Conservation (phyloP, 2,329 filamentous ascomycete genomes). For the Penicillium aurantiogriseum region DNA sequence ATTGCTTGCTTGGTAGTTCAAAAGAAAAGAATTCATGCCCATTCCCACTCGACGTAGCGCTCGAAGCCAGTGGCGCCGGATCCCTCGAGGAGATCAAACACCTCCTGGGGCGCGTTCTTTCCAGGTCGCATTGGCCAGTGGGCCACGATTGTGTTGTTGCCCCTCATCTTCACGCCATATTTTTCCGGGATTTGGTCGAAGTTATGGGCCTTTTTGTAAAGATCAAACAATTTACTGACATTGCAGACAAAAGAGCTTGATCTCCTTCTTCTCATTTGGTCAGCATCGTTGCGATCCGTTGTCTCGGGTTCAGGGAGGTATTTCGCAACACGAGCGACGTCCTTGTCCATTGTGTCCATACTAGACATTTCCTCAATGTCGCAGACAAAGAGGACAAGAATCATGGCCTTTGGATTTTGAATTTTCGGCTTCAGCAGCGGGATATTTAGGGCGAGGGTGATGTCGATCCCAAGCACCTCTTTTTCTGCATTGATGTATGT, state of each 20-base stretch:
- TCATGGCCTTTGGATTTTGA: neutral
- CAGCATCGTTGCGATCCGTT: neutral
- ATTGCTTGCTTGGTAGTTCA: neutral
- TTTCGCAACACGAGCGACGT: neutral
- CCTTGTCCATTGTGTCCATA: neutral
- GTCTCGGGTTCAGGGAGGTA: neutral
- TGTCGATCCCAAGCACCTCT: neutral
- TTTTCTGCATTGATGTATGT: neutral
- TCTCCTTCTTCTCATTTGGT: neutral
- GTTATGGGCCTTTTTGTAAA: neutral
- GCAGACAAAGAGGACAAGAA: neutral
- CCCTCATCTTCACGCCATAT: neutral
- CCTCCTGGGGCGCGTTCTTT: neutral
- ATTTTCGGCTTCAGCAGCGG: neutral
- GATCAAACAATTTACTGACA: neutral
- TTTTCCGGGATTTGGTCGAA: neutral
- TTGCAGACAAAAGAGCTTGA: neutral
- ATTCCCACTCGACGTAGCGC: neutral
- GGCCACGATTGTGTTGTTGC: neutral
- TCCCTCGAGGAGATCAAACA: neutral
- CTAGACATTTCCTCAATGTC: neutral
- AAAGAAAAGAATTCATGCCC: neutral
- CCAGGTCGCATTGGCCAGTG: neutral
- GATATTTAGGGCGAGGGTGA: neutral
- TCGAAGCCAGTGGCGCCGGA: neutral